Evolutionary conservation across 2,329 filamentous ascomycete genomes (phyloP).

Genomic region (Pseudocercospora vitis): DNA sequence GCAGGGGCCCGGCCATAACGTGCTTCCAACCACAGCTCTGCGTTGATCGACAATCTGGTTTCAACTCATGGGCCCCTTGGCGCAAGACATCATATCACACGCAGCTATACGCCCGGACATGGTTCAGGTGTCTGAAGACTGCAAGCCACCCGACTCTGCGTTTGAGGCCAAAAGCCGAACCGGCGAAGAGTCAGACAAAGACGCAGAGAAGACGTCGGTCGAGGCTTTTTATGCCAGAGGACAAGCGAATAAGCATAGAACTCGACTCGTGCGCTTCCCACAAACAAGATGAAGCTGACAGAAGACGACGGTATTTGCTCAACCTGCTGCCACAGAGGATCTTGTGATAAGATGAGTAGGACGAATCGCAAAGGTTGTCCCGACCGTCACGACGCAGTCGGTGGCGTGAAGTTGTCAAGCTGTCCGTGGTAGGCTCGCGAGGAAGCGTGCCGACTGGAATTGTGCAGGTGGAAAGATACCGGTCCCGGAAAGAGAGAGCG

Average conservation of each 20-base stretch:
- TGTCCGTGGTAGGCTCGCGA: neutral
- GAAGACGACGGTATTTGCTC: neutral
- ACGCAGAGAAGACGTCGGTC: neutral
- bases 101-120: neutral
- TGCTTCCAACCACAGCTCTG: constrained; percentile 3
- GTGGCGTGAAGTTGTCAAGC: neutral
- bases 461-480: neutral
- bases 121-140: neutral
- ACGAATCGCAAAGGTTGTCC: neutral
- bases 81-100: neutral
- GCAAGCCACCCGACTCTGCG: neutral
- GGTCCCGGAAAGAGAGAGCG: neutral
- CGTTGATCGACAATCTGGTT: neutral
- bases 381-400: neutral
- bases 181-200: neutral
- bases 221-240: neutral
- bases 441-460: neutral
- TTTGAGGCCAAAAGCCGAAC: neutral
- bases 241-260: constrained; percentile 4
- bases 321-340: neutral
- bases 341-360: constrained; percentile 4
- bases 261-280: neutral
- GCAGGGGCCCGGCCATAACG: neutral
- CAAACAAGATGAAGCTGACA: neutral
- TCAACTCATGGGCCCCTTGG: neutral